phyloP scores from a whole-genome alignment of 75 land plant species.

The Pseudotsuga menziesii region DNA sequence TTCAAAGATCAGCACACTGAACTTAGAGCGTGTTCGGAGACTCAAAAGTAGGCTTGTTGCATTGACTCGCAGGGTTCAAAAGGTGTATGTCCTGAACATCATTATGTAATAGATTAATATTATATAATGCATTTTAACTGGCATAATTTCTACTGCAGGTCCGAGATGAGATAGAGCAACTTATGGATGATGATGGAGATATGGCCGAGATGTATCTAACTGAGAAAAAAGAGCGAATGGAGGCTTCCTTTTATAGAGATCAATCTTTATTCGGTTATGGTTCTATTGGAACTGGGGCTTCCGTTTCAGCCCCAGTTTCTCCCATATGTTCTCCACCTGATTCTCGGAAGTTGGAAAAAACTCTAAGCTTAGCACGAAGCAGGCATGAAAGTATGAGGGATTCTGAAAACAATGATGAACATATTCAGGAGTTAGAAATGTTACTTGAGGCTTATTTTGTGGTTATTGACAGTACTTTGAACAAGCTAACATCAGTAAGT shows the following conservation, averaged over 20 bases:
- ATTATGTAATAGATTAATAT: neutral
- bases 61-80: conserved; percentile 85
- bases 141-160: conserved; percentile 43
- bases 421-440: conserved; percentile 88
- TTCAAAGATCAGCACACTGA: conserved; percentile 84
- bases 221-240: conserved; percentile 63
- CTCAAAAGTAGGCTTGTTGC: conserved; percentile 93
- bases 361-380: conserved; percentile 65
- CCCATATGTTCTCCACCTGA: conserved; percentile 85
- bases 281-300: conserved; percentile 45
- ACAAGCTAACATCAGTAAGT: conserved; percentile 87
- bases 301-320: conserved; percentile 93
- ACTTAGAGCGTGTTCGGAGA: conserved; percentile 83
- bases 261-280: conserved; percentile 42
- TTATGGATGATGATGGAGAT: conserved; percentile 98
- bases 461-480: conserved; percentile 91
- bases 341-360: conserved; percentile 52
- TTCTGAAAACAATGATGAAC: conserved; percentile 46
- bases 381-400: conserved; percentile 63
- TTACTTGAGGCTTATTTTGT: conserved; percentile 93
- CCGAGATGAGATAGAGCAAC: conserved; percentile 91
- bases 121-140: neutral
- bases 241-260: conserved; percentile 43
- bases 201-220: conserved; percentile 99
- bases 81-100: conserved; percentile 35